Base-by-base conservation (phyloP, 2,329 filamentous ascomycete genomes). In the Madurella mycetomatis region DNA sequence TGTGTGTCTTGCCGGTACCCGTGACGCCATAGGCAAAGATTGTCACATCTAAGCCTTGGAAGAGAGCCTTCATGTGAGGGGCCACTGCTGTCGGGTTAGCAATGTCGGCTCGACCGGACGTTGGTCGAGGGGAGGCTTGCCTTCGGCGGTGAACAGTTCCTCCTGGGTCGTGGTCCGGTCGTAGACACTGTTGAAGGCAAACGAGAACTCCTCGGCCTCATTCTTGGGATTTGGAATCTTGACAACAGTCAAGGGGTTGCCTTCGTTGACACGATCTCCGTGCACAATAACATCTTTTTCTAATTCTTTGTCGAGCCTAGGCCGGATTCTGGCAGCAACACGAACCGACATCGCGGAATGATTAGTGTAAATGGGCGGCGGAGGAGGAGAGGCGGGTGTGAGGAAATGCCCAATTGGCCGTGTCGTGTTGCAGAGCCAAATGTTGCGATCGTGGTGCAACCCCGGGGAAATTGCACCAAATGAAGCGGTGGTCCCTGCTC, bases 191-290 rank as follows among this genome's bases (percentile, higher is more conserved):
- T 94, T 95, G 79, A 97, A 97, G 49, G 92, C 84, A 70, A 97
- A 99, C 51, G 88, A 91, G 72, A 92, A 97, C 66, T 92, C 88
- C 72, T 97, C 92, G 18, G 81, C 77, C 60, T 90, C 88, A 66
- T 96, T 96, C 76, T 94, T 96, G 0, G 92, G 92, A 67, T 91
- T 96, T 3, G 92, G 92, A 65, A 97, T 95, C 69, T 88, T 87
- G 66, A 97, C 84, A 31, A 95, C 74, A 25, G 79, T 85, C 58
- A 81, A 83, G 17, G 84, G 78, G 60, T 78, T 80, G 61, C 80
- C 81, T 45, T 81, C 74, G 49, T 85, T 81, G 54, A 77, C 80
- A 58, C 79, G 82, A 46, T 85, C 85, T 9, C 84, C 81, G 47
- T 75, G 77, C 62, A 97, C 86, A 63, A 97, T 96, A 57, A 89